Evolutionary conservation across 2,329 filamentous ascomycete species (phyloP), one percentile per base, ranked within the genome.

Genomic region (Fusarium sublunatum): DNA sequence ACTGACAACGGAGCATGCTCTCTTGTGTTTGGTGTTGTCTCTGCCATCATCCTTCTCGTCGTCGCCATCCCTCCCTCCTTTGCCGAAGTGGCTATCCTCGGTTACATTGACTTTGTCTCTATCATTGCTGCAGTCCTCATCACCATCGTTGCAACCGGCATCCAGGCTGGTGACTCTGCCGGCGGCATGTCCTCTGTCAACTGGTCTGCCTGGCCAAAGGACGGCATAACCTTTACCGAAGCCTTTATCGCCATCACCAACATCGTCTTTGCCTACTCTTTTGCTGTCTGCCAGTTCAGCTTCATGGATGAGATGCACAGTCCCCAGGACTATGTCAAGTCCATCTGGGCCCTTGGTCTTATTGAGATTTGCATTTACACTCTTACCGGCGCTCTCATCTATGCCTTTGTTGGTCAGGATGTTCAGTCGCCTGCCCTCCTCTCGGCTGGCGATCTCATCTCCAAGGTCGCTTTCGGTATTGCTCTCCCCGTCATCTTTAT

Each of bases 401-500:
- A 92, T 78, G 83, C 83, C 53, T 92, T 87, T 70, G 87, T 87
- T 8, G 90, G 90, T 25, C 76, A 78, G 2, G 77, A 81, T 0
- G 89, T 93, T 24, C 74, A 81, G 53, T 88, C 86, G 1, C 91
- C 90, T 2, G 89, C 90, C 0, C 81, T 93, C 7, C 83, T 89
- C 6, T 89, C 88, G 0, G 86, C 89, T 9, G 83, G 85, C 2
- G 75, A 77, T 2, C 65, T 82, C 0, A 75, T 91, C 24, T 83
- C 85, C 45, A 90, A 90, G 71, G 76, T 92, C 7, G 88, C 88
- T 3, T 92, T 89, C 69, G 89, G 88, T 26, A 75, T 92, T 61
- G 89, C 88, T 0, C 79, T 90, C 4, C 89, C 89, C 12, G 91
- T 89, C 51, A 92, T 92, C 72, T 83, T 91, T 68, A 87, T 92